phyloP scores from a whole-genome alignment of 768 basidiomycete species.

The Xerocomus brunneocitrinus region DNA sequence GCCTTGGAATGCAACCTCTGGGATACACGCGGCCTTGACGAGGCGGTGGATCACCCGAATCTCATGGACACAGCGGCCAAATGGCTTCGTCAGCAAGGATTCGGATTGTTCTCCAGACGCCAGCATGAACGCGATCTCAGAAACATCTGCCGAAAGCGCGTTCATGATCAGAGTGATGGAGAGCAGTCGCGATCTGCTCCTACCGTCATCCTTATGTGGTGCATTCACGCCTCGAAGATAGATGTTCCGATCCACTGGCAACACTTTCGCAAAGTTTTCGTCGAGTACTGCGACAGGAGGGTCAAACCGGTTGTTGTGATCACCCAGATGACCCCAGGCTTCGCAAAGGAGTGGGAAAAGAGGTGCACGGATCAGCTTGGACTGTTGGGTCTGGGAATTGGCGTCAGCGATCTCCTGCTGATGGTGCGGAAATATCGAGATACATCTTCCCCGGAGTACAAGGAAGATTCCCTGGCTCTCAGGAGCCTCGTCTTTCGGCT shows the following conservation, averaged over 20 bases:
- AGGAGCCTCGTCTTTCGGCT: slow-evolving; percentile 15
- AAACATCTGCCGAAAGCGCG: slow-evolving; percentile 16
- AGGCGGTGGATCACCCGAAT: slow-evolving; percentile 20
- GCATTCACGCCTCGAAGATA: slow-evolving; percentile 29
- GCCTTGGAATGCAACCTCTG: slow-evolving; percentile 16
- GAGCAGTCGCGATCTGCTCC: slow-evolving; percentile 5
- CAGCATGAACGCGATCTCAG: slow-evolving; percentile 23
- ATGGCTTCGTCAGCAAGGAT: slow-evolving; percentile 22
- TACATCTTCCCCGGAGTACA: slow-evolving; percentile 15
- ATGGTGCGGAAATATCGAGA: slow-evolving; percentile 16
- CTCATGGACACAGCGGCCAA: slow-evolving; percentile 16
- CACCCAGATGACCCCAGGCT: slow-evolving; percentile 20
- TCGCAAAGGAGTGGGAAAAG: slow-evolving; percentile 13
- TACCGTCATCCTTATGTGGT: slow-evolving; percentile 23
- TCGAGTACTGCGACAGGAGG: slow-evolving; percentile 22
- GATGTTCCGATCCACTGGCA: slow-evolving; percentile 23
- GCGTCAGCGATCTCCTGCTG: slow-evolving; percentile 4
- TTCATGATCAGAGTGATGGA: slow-evolving; percentile 9
- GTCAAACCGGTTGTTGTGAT: slow-evolving; percentile 25
- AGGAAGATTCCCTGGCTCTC: slow-evolving; percentile 18
- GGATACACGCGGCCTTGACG: slow-evolving; percentile 28
- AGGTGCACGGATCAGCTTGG: slow-evolving; percentile 18
- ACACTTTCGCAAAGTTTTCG: slow-evolving; percentile 25
- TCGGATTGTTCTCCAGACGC: slow-evolving; percentile 11
- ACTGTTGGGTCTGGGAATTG: slow-evolving; percentile 8